A percentile compares a stretch with the other conserved stretches of the same genome.
Conservation (phyloP, 2,329 filamentous ascomycete species). For the Neobulgaria alba region DNA sequence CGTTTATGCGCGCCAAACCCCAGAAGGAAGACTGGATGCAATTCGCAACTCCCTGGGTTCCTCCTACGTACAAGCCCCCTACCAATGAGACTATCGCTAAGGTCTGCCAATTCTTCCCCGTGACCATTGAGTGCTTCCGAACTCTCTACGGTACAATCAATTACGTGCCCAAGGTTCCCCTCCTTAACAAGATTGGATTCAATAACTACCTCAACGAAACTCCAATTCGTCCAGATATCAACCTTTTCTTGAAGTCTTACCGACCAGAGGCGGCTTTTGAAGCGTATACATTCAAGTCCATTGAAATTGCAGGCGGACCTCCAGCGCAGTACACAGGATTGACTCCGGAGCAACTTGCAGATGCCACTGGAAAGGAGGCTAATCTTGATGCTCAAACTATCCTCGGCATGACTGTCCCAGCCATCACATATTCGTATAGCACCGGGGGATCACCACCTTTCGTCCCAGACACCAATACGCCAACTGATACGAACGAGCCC, state of each 20-base stretch:
- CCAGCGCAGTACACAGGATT: constrained; percentile 11
- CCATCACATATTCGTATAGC: constrained; percentile 43
- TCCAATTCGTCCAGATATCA: constrained; percentile 15
- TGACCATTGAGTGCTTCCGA: constrained; percentile 18
- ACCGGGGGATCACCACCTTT: constrained; percentile 47
- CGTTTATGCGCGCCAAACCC: constrained; percentile 39
- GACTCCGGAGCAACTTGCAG: constrained; percentile 4
- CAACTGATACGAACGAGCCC: constrained; percentile 51
- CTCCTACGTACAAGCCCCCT: constrained; percentile 6
- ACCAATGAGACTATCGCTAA: constrained; percentile 5
- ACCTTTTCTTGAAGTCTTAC: constrained; percentile 13
- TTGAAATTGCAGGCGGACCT: constrained; percentile 12
- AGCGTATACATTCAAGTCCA: constrained; percentile 9
- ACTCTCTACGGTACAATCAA: constrained; percentile 17
- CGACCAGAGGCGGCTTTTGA: constrained; percentile 9
- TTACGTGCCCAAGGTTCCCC: constrained; percentile 11
- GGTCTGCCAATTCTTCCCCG: constrained; percentile 54
- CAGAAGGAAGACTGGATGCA: constrained; percentile 6
- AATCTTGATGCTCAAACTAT: constrained; percentile 50
- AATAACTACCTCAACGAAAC: constrained; percentile 19
- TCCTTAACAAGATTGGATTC: constrained; percentile 15
- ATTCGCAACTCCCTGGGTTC: constrained; percentile 4
- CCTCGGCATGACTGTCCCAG: constrained; percentile 45
- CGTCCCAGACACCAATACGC: constrained; percentile 33
- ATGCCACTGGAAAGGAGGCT: constrained; percentile 33